Conservation (phyloP, 345 rosid species). For the Excoecaria agallocha region DNA sequence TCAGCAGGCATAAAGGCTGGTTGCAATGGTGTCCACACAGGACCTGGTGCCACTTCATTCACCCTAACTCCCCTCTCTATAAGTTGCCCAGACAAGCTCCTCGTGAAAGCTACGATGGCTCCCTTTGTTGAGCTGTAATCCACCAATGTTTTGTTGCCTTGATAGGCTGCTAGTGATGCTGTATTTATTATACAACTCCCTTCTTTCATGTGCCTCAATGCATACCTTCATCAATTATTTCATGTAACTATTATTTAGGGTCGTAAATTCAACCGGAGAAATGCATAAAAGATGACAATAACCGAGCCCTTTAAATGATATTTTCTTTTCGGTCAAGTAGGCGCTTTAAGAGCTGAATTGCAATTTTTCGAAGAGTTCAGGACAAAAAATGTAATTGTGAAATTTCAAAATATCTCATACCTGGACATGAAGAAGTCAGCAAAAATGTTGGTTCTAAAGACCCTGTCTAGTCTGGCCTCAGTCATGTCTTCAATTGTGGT, state of each 20-base stretch:
- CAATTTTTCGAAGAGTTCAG: too few relatives aligned
- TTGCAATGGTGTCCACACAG: constrained; percentile 24
- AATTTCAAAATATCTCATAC: neutral
- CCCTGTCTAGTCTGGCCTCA: constrained; percentile 5
- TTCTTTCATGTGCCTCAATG: constrained; percentile 20
- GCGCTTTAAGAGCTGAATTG: too few relatives aligned
- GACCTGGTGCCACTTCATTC: constrained; percentile 22
- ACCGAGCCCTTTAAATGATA: too few relatives aligned
- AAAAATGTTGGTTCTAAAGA: constrained; percentile 14
- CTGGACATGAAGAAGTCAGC: constrained; percentile 10
- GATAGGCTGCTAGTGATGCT: constrained; percentile 7
- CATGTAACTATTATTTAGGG: too few relatives aligned
- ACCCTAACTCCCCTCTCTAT: constrained; percentile 5
- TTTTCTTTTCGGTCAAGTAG: too few relatives aligned
- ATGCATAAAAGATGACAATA: too few relatives aligned
- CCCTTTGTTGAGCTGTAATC: constrained; percentile 21
- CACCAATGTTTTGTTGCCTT: neutral
- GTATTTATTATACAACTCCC: constrained; percentile 19
- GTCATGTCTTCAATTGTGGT: neutral
- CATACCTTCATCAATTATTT: neutral
- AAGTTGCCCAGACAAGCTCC: constrained; percentile 8
- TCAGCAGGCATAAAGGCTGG: constrained; percentile 16
- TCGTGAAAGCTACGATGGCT: constrained; percentile 21
- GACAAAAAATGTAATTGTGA: too few relatives aligned
- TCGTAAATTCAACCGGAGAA: too few relatives aligned